These are phyloP conservation scores for Plasmopara muralis DNA, from an alignment of 352 stramenopile species.

Conservation along the genomic window DNA sequence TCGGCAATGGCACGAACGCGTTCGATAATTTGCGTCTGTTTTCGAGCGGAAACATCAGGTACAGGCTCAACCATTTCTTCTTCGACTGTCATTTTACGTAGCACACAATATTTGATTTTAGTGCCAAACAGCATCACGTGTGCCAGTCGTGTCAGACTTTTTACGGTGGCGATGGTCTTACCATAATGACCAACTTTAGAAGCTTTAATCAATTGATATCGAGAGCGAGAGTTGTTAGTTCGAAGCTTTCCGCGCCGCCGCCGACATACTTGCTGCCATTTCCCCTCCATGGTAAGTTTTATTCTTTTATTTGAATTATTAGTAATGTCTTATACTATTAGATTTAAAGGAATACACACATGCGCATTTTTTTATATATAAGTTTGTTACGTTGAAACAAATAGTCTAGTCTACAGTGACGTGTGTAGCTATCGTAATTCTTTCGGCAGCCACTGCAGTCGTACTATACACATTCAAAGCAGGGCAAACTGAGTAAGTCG, in stretches of 20 bases:
- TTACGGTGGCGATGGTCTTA: background rate
- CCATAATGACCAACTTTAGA: slow-evolving; percentile 1
- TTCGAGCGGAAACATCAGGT: slow-evolving; percentile 24
- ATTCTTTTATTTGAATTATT: too few relatives aligned
- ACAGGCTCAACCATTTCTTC: slow-evolving; percentile 24
- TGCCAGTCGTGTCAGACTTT: background rate
- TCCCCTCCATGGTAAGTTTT: slow-evolving; percentile 15
- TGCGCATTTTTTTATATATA: too few relatives aligned
- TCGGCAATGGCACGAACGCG: slow-evolving; percentile 33
- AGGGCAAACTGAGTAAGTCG: too few relatives aligned
- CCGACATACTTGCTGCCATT: slow-evolving; percentile 27
- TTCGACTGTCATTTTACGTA: slow-evolving; percentile 3
- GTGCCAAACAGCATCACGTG: background rate
- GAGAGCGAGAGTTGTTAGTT: background rate
- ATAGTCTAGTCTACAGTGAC: too few relatives aligned
- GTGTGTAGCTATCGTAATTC: too few relatives aligned
- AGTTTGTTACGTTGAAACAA: too few relatives aligned
- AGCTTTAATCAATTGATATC: slow-evolving; percentile 1
- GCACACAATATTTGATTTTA: background rate
- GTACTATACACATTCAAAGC: too few relatives aligned
- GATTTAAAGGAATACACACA: too few relatives aligned
- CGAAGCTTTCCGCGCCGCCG: slow-evolving; percentile 16
- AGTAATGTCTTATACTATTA: too few relatives aligned
- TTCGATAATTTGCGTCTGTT: slow-evolving; percentile 31
- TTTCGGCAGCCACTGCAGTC: too few relatives aligned